Conservation (phyloP, 192 early-diverging fungal species). For the Linnemannia exigua region DNA sequence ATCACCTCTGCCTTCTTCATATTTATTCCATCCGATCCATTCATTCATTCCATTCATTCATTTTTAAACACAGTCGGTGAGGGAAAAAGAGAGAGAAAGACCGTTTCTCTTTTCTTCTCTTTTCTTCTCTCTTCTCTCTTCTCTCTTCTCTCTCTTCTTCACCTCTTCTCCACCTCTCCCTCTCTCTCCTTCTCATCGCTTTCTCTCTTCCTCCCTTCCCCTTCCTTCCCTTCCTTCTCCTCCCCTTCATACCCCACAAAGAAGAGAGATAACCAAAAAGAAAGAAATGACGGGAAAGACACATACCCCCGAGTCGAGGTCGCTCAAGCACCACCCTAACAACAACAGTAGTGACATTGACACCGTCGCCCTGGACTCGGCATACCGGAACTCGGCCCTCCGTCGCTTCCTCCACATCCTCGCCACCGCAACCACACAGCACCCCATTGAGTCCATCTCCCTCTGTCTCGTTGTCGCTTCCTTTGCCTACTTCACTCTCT, state of each 20-base stretch:
- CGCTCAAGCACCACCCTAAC: conserved; percentile 27
- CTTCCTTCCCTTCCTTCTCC: background rate
- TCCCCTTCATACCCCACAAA: background rate
- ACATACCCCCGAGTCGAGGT: conserved; percentile 39
- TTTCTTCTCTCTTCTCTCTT: background rate
- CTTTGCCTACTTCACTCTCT: conserved; percentile 83
- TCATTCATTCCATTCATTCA: background rate
- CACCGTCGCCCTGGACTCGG: conserved; percentile 30
- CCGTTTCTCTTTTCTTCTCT: background rate
- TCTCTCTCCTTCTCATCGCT: background rate
- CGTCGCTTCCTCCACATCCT: conserved; percentile 49
- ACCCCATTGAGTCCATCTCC: conserved; percentile 87
- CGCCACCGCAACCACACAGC: conserved; percentile 61
- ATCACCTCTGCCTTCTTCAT: background rate
- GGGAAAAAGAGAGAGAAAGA: background rate
- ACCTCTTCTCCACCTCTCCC: background rate
- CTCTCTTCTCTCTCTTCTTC: background rate
- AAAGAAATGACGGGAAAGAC: conserved; percentile 52
- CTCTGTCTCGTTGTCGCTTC: conserved; percentile 78
- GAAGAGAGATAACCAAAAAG: background rate
- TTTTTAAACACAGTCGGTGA: background rate
- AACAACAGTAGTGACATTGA: conserved; percentile 16
- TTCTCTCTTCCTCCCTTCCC: background rate
- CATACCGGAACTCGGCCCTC: conserved; percentile 48
- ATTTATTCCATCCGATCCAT: no score